Evolutionary conservation across 2,329 filamentous ascomycete species (phyloP).

Genomic region (Trichoderma atroviride): DNA sequence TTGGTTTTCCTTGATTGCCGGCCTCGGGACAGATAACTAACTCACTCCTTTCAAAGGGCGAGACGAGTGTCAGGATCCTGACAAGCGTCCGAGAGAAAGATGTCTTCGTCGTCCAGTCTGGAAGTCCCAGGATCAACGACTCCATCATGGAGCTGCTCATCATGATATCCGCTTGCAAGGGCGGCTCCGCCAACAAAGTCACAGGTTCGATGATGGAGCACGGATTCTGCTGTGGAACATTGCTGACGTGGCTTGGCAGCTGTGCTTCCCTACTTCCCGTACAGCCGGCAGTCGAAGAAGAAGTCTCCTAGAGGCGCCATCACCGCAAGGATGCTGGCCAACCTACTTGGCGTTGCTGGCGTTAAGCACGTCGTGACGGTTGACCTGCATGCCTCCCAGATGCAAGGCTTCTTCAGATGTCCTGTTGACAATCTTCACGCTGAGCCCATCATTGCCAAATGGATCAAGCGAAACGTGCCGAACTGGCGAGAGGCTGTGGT

Average conservation of each 20-base stretch:
- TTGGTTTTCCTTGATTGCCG: constrained; percentile 13
- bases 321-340: constrained; percentile 95
- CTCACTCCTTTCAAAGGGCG: constrained; percentile 53
- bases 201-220: constrained; percentile 66
- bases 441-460: constrained; percentile 90
- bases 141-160: constrained; percentile 99
- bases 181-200: constrained; percentile 93
- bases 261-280: constrained; percentile 95
- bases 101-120: constrained; percentile 98
- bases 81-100: constrained; percentile 92
- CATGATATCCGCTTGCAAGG: constrained; percentile 98
- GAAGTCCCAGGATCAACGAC: constrained; percentile 94
- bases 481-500: constrained; percentile 92
- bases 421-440: constrained; percentile 97
- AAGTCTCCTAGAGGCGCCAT: constrained; percentile 96
- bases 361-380: constrained; percentile 98
- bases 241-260: constrained; percentile 51
- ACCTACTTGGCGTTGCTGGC: constrained; percentile 88
- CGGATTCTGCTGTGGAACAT: not conserved
- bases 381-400: constrained; percentile 95
- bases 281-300: constrained; percentile 98
- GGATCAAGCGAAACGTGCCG: constrained; percentile 87
- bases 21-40: constrained; percentile 30
- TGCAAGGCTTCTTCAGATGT: constrained; percentile 98
- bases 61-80: constrained; percentile 70